Conservation (phyloP, 306 rosid species). For the Macrotyloma uniflorum region DNA sequence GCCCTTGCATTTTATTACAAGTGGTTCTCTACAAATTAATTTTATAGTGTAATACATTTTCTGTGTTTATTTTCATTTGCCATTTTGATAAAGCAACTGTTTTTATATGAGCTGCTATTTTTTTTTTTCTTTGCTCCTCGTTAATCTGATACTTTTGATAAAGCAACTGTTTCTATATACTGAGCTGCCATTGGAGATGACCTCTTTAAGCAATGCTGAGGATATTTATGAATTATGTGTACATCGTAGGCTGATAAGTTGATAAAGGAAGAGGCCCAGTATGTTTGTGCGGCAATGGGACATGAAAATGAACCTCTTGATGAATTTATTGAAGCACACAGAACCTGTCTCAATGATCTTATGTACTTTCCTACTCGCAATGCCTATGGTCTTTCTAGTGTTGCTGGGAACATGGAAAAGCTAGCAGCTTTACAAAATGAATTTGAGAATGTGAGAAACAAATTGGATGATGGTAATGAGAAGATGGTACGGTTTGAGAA, state of each 20-base stretch:
- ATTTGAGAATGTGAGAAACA: constrained; percentile 63
- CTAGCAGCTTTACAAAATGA: constrained; percentile 72
- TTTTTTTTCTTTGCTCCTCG: neutral
- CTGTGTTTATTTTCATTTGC: neutral
- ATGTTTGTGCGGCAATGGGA: constrained; percentile 76
- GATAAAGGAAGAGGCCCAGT: constrained; percentile 69
- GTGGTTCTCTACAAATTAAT: neutral
- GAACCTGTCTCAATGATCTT: constrained; percentile 72
- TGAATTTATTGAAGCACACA: constrained; percentile 86
- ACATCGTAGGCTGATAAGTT: constrained; percentile 65
- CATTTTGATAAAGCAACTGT: neutral
- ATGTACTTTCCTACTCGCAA: constrained; percentile 75
- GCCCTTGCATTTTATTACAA: neutral
- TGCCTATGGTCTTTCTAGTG: constrained; percentile 76
- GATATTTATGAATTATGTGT: neutral
- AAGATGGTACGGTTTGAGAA: constrained; percentile 72
- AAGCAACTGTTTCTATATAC: neutral
- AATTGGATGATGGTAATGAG: constrained; percentile 72
- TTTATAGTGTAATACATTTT: neutral
- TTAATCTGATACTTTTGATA: neutral
- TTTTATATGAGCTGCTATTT: neutral
- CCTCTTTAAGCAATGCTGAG: neutral
- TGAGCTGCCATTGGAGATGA: neutral
- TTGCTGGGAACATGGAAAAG: constrained; percentile 83
- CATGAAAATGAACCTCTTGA: constrained; percentile 74